phyloP scores from a whole-genome alignment of 1,284 basidiomycete genomes.

The Xerocomus subilludens region DNA sequence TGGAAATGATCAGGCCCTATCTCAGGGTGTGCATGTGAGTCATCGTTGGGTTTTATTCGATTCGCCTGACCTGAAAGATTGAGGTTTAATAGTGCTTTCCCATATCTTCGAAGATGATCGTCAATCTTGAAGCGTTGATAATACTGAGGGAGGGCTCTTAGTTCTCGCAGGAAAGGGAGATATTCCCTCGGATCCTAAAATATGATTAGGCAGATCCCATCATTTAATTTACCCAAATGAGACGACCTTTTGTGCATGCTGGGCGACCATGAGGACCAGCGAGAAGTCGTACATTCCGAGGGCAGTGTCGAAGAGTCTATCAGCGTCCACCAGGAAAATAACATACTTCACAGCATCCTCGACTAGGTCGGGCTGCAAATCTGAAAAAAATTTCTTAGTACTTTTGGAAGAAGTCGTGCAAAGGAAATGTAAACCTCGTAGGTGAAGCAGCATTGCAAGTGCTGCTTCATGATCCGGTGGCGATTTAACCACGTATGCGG shows the following conservation, averaged over 20 bases:
- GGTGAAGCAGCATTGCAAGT: constrained; percentile 77
- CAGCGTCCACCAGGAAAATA: constrained; percentile 96
- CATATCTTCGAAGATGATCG: constrained; percentile 85
- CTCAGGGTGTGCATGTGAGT: too few species aligned
- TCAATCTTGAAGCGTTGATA: constrained; percentile 95
- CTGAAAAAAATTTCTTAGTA: constrained; percentile 55
- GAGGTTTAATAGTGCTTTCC: constrained; percentile 82
- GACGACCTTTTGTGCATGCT: constrained; percentile 92
- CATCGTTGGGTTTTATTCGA: background rate
- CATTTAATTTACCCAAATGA: background rate
- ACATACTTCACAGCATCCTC: constrained; percentile 99
- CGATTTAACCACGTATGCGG: constrained; percentile 91
- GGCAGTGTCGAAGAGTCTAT: constrained; percentile 92
- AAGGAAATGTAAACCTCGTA: constrained; percentile 69
- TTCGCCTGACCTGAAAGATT: constrained; percentile 70
- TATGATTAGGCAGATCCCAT: constrained; percentile 23
- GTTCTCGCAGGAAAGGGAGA: constrained; percentile 92
- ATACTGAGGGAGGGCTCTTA: constrained; percentile 81
- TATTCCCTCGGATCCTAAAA: constrained; percentile 95
- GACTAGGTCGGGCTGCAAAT: constrained; percentile 77
- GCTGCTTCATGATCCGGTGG: constrained; percentile 94
- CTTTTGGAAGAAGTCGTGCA: background rate
- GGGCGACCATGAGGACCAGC: constrained; percentile 94
- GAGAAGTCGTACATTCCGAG: constrained; percentile 99
- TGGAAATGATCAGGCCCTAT: constrained; percentile 74